Percentiles rank a stretch among this genome's conserved stretches.
Evolutionary conservation across 2,329 filamentous ascomycete genomes (phyloP).

Genomic region (Colletotrichum tabaci): DNA sequence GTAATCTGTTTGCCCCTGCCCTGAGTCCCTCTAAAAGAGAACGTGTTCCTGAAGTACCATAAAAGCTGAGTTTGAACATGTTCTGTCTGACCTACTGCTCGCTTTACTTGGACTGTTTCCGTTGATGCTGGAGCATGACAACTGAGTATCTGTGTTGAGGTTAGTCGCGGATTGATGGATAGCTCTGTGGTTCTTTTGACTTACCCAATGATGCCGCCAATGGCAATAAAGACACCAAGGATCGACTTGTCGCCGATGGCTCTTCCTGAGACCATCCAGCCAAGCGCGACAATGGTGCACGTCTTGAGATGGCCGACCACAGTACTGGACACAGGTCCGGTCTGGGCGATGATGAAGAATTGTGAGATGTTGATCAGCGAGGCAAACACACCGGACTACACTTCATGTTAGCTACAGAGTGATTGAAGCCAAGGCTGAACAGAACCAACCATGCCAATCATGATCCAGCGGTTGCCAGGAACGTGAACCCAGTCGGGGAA

Average conservation of each 20-base stretch:
- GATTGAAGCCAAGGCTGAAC: not conserved
- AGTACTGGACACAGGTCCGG: constrained; percentile 75
- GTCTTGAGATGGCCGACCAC: constrained; percentile 78
- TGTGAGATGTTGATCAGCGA: constrained; percentile 76
- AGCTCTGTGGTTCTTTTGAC: constrained; percentile 45
- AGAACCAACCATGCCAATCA: constrained; percentile 71
- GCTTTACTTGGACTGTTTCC: constrained; percentile 37
- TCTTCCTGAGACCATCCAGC: constrained; percentile 72
- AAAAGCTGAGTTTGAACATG: not conserved
- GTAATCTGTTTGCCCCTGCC: constrained; percentile 4
- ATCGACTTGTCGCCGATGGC: constrained; percentile 69
- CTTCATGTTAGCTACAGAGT: not conserved
- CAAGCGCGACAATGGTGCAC: constrained; percentile 74
- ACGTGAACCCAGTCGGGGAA: constrained; percentile 71
- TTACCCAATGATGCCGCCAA: constrained; percentile 71
- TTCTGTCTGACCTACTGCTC: not conserved
- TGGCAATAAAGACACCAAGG: constrained; percentile 68
- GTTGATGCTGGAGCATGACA: constrained; percentile 62
- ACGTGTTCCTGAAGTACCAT: constrained; percentile 12
- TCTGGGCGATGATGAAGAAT: constrained; percentile 74
- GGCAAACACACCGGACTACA: constrained; percentile 73
- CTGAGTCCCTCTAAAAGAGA: not conserved
- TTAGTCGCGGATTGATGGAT: constrained; percentile 17
- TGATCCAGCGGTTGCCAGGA: constrained; percentile 65
- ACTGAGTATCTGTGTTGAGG: constrained; percentile 59